Base-by-base conservation (phyloP, 2,329 filamentous ascomycete genomes). In the Hypoxylon sp. region DNA sequence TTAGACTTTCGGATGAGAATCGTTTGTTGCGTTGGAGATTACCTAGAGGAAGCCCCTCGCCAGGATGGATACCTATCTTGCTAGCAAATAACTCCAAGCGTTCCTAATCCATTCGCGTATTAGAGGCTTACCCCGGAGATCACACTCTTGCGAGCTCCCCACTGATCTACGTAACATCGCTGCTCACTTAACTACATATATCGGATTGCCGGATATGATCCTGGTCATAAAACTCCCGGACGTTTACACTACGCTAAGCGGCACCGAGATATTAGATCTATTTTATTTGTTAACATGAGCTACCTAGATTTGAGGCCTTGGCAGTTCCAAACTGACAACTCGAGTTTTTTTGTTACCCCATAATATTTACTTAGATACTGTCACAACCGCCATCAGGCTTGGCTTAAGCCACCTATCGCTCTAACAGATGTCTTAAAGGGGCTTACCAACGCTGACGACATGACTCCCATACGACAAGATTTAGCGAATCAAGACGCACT, bases 141-240 rank as follows among this genome's bases (percentile, higher is more conserved):
- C 51, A 60, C 20, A 32, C 18, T 45, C 22, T 51, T 20, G 30
- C 18, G 36, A 54, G 40, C 49, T 51, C 67, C 45, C 56, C 64
- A 64, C 55, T 60, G 64, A 69, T 69, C 67, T 67, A 56, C 67
- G 26, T 28, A 40, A 12, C 36, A 36, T 55, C 57, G 57, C 64
- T 67, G 38, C 46, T 53, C 55, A 18, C 56, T 50, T 62, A 51
- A 55, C n/a, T n/a, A n/a, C n/a, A n/a, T n/a, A n/a, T n/a, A 60
- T 54, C 54, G 51, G 48, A 61, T 26, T 64, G 30, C 40, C 60
- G 45, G 18, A 49, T 50, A 44, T 50, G 53, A 65, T 49, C 67
- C 60, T 64, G 8, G 49, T 45, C 32, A 44, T 49, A 33, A 56
- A 58, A 52, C 46, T 45, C 32, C 20, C 54, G 28, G 50, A 36